These are phyloP conservation scores for Tritrichomonas foetus DNA, from an alignment of 208 protist genomes.

Conservation along the genomic window DNA sequence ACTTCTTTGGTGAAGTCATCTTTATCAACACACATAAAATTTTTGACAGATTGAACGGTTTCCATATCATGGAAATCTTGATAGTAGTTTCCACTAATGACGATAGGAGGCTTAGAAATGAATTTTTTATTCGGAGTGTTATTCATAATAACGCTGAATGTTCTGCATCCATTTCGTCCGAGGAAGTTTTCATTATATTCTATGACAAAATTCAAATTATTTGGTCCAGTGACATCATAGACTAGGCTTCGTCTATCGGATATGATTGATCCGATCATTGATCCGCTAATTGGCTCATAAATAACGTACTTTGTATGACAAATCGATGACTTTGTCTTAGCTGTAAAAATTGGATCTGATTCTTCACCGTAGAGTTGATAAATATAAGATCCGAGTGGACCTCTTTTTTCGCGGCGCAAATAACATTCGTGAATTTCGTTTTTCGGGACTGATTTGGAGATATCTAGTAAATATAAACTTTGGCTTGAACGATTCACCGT, in stretches of 20 bases:
- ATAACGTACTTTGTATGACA: not conserved
- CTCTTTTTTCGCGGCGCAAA: not conserved
- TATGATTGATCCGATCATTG: not conserved
- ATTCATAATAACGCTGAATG: not conserved
- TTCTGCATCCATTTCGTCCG: not conserved
- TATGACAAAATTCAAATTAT: not conserved
- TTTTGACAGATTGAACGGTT: not conserved
- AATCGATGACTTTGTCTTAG: not conserved
- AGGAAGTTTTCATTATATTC: slow-evolving; percentile 20
- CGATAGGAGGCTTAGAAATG: not conserved
- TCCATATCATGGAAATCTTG: slow-evolving; percentile 21
- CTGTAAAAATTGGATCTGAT: not conserved
- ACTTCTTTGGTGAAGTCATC: not conserved
- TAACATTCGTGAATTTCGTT: not conserved
- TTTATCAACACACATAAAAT: slow-evolving; percentile 6
- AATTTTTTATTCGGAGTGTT: not conserved
- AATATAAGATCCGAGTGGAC: not conserved
- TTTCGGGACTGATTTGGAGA: not conserved
- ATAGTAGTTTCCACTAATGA: not conserved
- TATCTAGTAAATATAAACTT: not conserved
- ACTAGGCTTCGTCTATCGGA: not conserved
- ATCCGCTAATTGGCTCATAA: not conserved
- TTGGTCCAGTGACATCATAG: not conserved
- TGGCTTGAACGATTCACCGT: not conserved
- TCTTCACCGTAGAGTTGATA: slow-evolving; percentile 1